These are phyloP conservation scores for Malassezia arunalokei DNA, from an alignment of 1,284 basidiomycete species.

Conservation along the genomic window DNA sequence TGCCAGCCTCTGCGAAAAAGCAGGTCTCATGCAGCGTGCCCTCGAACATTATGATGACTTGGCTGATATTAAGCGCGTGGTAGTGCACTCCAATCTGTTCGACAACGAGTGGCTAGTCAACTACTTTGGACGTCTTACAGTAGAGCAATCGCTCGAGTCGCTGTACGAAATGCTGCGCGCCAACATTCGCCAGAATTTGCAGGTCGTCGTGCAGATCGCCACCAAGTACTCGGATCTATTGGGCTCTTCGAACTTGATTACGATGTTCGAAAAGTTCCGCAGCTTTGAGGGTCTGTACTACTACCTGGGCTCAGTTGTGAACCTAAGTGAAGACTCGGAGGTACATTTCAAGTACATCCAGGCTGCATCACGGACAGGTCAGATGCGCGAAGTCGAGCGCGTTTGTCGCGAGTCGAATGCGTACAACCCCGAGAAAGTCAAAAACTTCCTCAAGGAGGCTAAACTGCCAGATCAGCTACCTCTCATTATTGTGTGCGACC, in stretches of 20 bases:
- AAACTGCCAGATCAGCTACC: constrained; percentile 93
- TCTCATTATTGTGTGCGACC: constrained; percentile 98
- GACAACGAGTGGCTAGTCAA: constrained; percentile 90
- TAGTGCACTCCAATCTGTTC: constrained; percentile 82
- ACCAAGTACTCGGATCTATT: constrained; percentile 98
- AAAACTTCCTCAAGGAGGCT: constrained; percentile 95
- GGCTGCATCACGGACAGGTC: constrained; percentile 92
- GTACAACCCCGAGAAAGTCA: constrained; percentile 99
- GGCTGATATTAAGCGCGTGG: constrained; percentile 94
- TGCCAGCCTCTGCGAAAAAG: constrained; percentile 96
- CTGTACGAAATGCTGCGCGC: constrained; percentile 92
- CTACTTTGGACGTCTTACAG: constrained; percentile 93
- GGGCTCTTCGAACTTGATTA: constrained; percentile 90
- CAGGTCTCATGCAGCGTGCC: constrained; percentile 84
- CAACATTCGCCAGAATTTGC: constrained; percentile 95
- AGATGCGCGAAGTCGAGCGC: constrained; percentile 96
- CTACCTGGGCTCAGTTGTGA: constrained; percentile 92
- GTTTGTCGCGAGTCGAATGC: constrained; percentile 93
- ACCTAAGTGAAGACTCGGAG: constrained; percentile 87
- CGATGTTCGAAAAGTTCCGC: constrained; percentile 98
- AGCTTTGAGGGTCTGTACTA: constrained; percentile 97
- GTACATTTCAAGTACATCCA: constrained; percentile 99
- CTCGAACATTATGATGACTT: constrained; percentile 92
- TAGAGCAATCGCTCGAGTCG: constrained; percentile 95
- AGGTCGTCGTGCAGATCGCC: constrained; percentile 92